Base-by-base conservation (phyloP, 371 early-diverging fungal genomes). In the Mortierella sp. region DNA sequence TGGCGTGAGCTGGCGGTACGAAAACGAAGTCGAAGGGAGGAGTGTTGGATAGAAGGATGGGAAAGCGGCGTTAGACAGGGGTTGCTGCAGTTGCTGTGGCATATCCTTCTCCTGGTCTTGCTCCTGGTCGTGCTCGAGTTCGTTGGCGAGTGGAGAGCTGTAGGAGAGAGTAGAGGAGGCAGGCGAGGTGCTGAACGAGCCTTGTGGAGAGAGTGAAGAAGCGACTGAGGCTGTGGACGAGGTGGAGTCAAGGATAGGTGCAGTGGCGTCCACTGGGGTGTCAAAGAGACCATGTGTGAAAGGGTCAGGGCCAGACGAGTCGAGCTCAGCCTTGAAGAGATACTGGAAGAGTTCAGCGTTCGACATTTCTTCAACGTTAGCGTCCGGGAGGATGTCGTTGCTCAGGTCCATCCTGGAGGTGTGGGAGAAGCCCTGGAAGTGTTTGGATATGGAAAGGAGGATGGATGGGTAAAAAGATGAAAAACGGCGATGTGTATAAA, bases 301-400 rank as follows among this genome's bases (percentile, higher is more conserved):
- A 51, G 53, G 30, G 60, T 60, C 59, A 74, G 26, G 28, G 64
- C 69, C 45, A 37, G 37, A 37, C 37, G 64, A 19, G 60, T 60
- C 65, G 46, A 74, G 65, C 58, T 74, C 74, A 43, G 74, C 69
- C 62, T 68, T 74, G 74, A 74, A 74, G 62, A 74, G 74, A 26
- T 65, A 74, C 57, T 74, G 74, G 69, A 68, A 74, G 52, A 74
- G 57, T 58, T 74, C 74, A 11, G 74, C 74, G 47, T 74, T 74
- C 47, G 74, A 74, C 74, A 74, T 74, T 28, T 74, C 65, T 62
- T 74, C 74, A 16, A 74, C 74, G 52, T 62, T 64, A 7, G 68
- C 61, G 1, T 68, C 68, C 3, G 52, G 52, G 26, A 53, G 53
- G 51, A 62, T 45, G 60, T 30, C 56, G 46, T n/a, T 62, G 58